A percentile compares a stretch with the other conserved stretches of the same genome.
These are phyloP conservation scores for Gyrodon lividus DNA, from an alignment of 768 basidiomycete genomes.

Conservation along the genomic window DNA sequence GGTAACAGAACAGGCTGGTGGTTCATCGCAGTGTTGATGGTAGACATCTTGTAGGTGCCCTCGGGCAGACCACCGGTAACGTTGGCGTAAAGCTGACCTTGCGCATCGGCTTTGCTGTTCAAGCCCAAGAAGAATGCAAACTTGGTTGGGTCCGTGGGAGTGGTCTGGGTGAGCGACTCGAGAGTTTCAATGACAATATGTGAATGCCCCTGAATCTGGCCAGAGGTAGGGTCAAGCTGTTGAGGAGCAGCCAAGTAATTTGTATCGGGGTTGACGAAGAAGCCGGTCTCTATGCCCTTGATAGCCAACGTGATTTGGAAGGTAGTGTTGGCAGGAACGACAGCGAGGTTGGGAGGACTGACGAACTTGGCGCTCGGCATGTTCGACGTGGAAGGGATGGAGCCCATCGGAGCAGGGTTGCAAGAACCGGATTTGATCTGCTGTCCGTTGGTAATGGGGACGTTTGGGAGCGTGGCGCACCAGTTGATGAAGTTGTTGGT, in stretches of 20 bases:
- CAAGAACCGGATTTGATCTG: slow-evolving; percentile 54
- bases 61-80: slow-evolving; percentile 54
- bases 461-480: slow-evolving; percentile 46
- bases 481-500: slow-evolving; percentile 75
- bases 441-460: slow-evolving; percentile 61
- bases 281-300: slow-evolving; percentile 46
- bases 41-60: slow-evolving; percentile 48
- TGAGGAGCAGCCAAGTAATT: slow-evolving; percentile 61
- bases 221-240: slow-evolving; percentile 41
- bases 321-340: slow-evolving; percentile 41
- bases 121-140: slow-evolving; percentile 63
- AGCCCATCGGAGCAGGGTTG: slow-evolving; percentile 62
- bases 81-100: slow-evolving; percentile 45
- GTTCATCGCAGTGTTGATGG: slow-evolving; percentile 47
- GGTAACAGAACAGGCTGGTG: slow-evolving; percentile 40
- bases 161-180: slow-evolving; percentile 45
- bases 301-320: slow-evolving; percentile 57
- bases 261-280: slow-evolving; percentile 52
- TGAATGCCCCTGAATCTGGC: slow-evolving; percentile 57
- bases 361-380: slow-evolving; percentile 58
- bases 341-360: slow-evolving; percentile 43
- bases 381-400: slow-evolving; percentile 47
- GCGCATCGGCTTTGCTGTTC: slow-evolving; percentile 41
- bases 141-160: slow-evolving; percentile 44
- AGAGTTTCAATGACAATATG: slow-evolving; percentile 63